Percentiles rank a stretch among this genome's conserved stretches.
These are phyloP conservation scores for Xylaria venustula DNA, from an alignment of 495 filamentous ascomycete genomes.

Conservation along the genomic window DNA sequence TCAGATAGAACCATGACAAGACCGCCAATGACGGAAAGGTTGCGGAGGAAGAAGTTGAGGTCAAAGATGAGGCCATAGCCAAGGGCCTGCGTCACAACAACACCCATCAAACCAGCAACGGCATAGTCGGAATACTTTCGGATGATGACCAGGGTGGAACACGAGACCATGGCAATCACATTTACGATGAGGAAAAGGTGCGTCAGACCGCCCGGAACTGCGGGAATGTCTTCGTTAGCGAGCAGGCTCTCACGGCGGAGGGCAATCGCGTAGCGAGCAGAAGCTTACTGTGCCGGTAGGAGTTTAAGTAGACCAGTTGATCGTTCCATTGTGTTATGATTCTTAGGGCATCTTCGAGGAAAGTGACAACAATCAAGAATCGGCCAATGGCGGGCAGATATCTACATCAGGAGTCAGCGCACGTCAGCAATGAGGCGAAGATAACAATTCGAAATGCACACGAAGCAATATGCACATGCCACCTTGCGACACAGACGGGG, in stretches of 20 bases:
- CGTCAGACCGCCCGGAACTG: constrained; percentile 87
- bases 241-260: not conserved
- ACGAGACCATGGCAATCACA: constrained; percentile 82
- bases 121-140: constrained; percentile 91
- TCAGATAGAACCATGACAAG: constrained; percentile 97
- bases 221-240: constrained; percentile 17
- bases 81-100: constrained; percentile 93
- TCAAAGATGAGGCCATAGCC: constrained; percentile 99
- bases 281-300: constrained; percentile 86
- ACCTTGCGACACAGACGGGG: not conserved
- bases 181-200: constrained; percentile 92
- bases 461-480: not conserved
- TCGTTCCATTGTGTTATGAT: constrained; percentile 98
- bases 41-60: constrained; percentile 99
- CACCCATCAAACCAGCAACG: constrained; percentile 81
- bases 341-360: constrained; percentile 92
- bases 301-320: constrained; percentile 87
- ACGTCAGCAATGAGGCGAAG: constrained; percentile 18
- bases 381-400: constrained; percentile 93
- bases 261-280: constrained; percentile 6
- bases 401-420: constrained; percentile 51
- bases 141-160: constrained; percentile 81
- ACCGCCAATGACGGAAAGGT: constrained; percentile 93
- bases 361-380: constrained; percentile 97
- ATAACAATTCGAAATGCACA: not conserved